Evolutionary conservation across 352 stramenopile genomes (phyloP), one percentile per base, ranked within the genome.

Genomic region (Thraustochytrium sp.): DNA sequence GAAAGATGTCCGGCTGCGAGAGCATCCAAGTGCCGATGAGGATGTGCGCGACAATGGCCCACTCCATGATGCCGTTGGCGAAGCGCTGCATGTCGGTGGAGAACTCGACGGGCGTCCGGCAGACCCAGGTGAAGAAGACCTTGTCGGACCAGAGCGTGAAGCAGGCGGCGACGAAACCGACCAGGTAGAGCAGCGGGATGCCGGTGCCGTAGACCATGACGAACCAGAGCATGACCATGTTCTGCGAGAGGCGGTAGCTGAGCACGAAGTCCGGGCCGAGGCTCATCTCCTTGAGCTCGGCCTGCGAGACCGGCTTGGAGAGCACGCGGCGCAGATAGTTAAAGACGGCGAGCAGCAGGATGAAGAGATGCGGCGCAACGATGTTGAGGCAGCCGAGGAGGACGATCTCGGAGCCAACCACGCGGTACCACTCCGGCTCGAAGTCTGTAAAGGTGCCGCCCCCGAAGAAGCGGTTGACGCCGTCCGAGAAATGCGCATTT

Each of bases 1-100:
- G 82, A 44, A 59, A 85, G 65, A 40, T 85, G 1, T 34, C n/a
- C 13, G 37, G 40, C 55, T 55, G 82, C 29, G 37, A 68, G 36
- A 85, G 48, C 82, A 85, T 85, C 82, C 82, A 85, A 31, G 54
- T 85, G 16, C 82, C 68, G n/a, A 85, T 44, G 34, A 72, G 38
- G 29, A 72, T 40, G 59, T 72, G 59, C 13, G 23, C 23, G 5
- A 72, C 2, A 49, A 72, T 49, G 59, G 59, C 59, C 13, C 26
- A 72, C 38, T 72, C 8, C 59, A 72, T 72, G 34, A 72, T 29
- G 21, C 42, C 23, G 59, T 72, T 72, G 34, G 26, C 59, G 23
- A 18, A 72, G 34, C 26, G 26, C 59, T 72, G 59, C 59, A 72
- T 23, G 59, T 18, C 42, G 13, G 59, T 72, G 34, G 59, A 72